phyloP scores from a whole-genome alignment of 345 rosid genomes.

The Microcos paniculata region DNA sequence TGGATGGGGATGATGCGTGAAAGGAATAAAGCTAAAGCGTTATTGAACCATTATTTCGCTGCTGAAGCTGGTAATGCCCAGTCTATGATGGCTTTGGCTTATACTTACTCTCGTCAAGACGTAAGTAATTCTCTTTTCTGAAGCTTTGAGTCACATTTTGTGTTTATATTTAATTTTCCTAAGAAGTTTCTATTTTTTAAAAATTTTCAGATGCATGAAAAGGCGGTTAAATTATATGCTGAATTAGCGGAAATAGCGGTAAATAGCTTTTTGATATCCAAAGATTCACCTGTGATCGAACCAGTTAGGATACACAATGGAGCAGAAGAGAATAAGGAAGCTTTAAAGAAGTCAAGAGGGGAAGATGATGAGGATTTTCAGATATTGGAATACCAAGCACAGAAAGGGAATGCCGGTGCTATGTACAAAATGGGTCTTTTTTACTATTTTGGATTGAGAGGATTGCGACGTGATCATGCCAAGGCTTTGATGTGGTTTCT shows the following conservation, averaged over 20 bases:
- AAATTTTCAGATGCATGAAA: conserved; percentile 71
- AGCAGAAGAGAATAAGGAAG: conserved; percentile 95
- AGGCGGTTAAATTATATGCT: conserved; percentile 78
- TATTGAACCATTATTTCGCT: conserved; percentile 77
- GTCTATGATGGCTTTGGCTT: conserved; percentile 93
- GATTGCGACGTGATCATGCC: conserved; percentile 78
- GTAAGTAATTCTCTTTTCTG: conserved; percentile 39
- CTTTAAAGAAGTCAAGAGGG: conserved; percentile 83
- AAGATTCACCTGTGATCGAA: conserved; percentile 87
- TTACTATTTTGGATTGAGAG: conserved; percentile 96
- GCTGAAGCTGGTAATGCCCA: conserved; percentile 76
- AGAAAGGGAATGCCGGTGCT: conserved; percentile 84
- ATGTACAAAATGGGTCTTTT: conserved; percentile 91
- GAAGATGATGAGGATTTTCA: conserved; percentile 98
- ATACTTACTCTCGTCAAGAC: conserved; percentile 81
- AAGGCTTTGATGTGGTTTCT: conserved; percentile 91
- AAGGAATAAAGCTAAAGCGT: conserved; percentile 68
- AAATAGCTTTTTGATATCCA: conserved; percentile 85
- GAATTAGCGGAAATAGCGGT: conserved; percentile 91
- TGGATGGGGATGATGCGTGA: conserved; percentile 74
- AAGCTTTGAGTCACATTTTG: background rate
- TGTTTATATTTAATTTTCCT: background rate
- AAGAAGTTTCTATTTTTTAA: background rate
- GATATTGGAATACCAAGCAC: conserved; percentile 94
- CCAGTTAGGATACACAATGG: conserved; percentile 90